phyloP scores from a whole-genome alignment of 345 rosid genomes.

The Odontarrhena argentea region DNA sequence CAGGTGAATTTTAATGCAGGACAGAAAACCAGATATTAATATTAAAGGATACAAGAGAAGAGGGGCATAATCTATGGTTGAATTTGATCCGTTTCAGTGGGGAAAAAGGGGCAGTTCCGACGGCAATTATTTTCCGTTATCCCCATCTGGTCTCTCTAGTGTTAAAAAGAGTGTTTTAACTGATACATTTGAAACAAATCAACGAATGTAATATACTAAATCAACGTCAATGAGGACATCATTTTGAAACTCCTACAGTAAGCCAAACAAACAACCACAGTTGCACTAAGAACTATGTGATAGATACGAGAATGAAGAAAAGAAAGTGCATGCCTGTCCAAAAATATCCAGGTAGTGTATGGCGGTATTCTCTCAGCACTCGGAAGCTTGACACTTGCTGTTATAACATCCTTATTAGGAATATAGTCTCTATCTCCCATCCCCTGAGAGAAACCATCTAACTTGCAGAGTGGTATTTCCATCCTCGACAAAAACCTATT shows the following conservation, averaged over 20 bases:
- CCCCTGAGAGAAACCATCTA: conserved; percentile 57
- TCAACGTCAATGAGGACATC: conserved; percentile 2
- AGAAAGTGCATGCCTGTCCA: conserved; percentile 70
- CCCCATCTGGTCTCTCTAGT: conserved; percentile 5
- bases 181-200: neutral
- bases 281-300: conserved; percentile 10
- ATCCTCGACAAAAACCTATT: conserved; percentile 50
- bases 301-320: conserved; percentile 12
- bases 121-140: neutral
- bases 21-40: conserved; percentile 4
- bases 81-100: neutral
- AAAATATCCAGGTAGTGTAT: conserved; percentile 93
- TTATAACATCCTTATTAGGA: conserved; percentile 61
- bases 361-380: conserved; percentile 76
- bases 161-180: neutral
- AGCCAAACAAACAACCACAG: neutral
- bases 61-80: neutral
- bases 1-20: neutral
- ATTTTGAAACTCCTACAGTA: conserved; percentile 1
- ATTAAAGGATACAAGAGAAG: conserved; percentile 2
- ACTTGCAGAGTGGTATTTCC: conserved; percentile 58
- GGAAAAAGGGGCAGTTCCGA: neutral
- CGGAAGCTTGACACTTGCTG: conserved; percentile 58
- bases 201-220: neutral
- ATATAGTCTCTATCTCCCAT: conserved; percentile 68